Base-by-base conservation (phyloP, 176 grass and related monocot species). In the Oryza brachyantha region DNA sequence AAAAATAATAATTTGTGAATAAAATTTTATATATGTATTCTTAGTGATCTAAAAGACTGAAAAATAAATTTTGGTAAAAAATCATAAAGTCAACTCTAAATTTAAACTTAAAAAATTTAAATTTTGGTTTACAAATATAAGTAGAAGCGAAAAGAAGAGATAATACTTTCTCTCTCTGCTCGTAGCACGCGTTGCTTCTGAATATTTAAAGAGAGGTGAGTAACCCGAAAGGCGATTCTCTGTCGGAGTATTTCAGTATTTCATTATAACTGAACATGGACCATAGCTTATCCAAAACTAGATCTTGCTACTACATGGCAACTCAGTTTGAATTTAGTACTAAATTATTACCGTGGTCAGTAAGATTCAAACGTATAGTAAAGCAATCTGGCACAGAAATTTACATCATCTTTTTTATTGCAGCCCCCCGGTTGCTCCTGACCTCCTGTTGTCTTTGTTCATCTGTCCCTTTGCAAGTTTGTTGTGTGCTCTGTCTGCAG, bases 401-500 rank as follows among this genome's bases (percentile, higher is more conserved):
- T 72, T 64, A 81, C 48, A 37, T 5, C 70, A 21, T 72, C 29
- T 22, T 61, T n/a, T 64, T 58, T 32, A 72, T 78, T 35, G 41
- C 7, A 2, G 16, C 57, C 14, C 10, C 10, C 21, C 6, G 21
- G 68, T 66, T 55, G 7, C 2, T 57, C 8, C 36, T 64, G 45
- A 24, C 84, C 2, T 57, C 8, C 36, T 64, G 45, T 29, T 88
- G 86, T 21, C 43, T n/a, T 76, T 65, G 82, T 71, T 85, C 72
- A 26, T 6, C n/a, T 70, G 82, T 85, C 82, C 64, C 76, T 89
- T 81, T 76, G 82, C 74, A 45, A 14, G 76, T 77, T 81, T 69
- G 87, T 45, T 85, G 72, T 75, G 52, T 16, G 62, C 72, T 67
- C 86, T 73, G 80, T 67, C 86, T 73, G 80, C 76, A 85, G 57